phyloP scores from a whole-genome alignment of 2,329 filamentous ascomycete species.

The Neonectria faginata region DNA sequence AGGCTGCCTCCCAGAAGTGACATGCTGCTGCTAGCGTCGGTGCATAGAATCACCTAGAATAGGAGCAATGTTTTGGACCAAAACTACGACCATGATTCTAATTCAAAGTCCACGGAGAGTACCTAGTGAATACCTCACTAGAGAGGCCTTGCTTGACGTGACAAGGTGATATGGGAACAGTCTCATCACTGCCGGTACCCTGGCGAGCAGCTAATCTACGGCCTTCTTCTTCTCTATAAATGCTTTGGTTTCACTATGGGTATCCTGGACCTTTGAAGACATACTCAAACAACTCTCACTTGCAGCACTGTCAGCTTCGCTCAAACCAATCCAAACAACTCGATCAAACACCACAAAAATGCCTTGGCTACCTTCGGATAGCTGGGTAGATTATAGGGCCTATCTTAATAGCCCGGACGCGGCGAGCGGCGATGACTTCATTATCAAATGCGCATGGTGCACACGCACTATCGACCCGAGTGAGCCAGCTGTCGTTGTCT shows the following conservation, averaged over 20 bases:
- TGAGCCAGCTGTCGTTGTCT: not conserved
- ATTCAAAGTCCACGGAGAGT: not conserved
- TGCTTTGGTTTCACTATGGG: not conserved
- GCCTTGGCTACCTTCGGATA: no score
- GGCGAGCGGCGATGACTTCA: no score
- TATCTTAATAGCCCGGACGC: not conserved
- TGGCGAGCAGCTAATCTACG: no score
- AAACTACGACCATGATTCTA: not conserved
- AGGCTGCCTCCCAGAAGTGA: constrained; percentile 29
- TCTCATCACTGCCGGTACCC: not conserved
- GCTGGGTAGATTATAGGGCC: not conserved
- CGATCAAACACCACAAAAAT: not conserved
- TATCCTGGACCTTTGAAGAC: not conserved
- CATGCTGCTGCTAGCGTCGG: not conserved
- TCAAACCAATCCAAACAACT: not conserved
- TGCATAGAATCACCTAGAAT: not conserved
- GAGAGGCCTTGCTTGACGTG: not conserved
- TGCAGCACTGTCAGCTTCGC: not conserved
- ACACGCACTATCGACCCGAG: no score
- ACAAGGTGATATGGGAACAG: not conserved
- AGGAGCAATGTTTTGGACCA: not conserved
- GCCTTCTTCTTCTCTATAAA: not conserved
- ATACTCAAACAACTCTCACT: not conserved
- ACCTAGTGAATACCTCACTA: not conserved
- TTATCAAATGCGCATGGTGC: not conserved